Evolutionary conservation across 2,329 filamentous ascomycete genomes (phyloP).

Genomic region (Arthrocladium fulminans): DNA sequence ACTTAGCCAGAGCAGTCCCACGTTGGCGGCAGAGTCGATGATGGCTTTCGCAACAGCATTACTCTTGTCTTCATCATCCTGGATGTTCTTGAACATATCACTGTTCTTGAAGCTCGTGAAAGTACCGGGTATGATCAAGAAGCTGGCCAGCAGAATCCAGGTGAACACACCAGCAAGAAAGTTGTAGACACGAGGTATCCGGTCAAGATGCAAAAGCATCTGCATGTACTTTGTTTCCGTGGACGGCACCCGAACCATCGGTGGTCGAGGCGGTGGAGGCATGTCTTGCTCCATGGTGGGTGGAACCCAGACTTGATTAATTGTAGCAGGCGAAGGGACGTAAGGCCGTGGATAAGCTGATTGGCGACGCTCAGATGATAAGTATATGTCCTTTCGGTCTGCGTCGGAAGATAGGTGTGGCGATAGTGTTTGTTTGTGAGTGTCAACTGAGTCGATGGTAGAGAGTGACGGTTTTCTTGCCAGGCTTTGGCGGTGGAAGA

Average conservation of each 20-base stretch:
- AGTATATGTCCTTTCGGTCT: constrained; percentile 3
- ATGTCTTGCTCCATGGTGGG: constrained; percentile 7
- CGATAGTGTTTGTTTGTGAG: background rate
- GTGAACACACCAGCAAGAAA: constrained; percentile 38
- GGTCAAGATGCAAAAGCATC: constrained; percentile 27
- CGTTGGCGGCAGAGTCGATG: constrained; percentile 28
- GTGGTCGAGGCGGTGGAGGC: constrained; percentile 6
- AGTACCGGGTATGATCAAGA: constrained; percentile 45
- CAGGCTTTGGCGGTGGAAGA: constrained; percentile 8
- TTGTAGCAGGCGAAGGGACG: constrained; percentile 7
- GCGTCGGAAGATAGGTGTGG: background rate
- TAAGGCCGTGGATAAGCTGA: constrained; percentile 5
- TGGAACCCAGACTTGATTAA: constrained; percentile 8
- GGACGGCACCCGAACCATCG: constrained; percentile 15
- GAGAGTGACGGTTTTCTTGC: constrained; percentile 12
- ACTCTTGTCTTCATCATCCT: constrained; percentile 24
- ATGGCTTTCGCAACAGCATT: constrained; percentile 25
- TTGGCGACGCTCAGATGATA: constrained; percentile 5
- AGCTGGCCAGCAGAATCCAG: constrained; percentile 46
- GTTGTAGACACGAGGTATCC: constrained; percentile 31
- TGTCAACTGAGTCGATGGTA: constrained; percentile 13
- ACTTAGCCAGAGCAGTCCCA: constrained; percentile 38
- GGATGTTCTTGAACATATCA: constrained; percentile 18
- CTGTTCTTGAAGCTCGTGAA: constrained; percentile 38
- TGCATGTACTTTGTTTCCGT: constrained; percentile 22